Evolutionary conservation across 768 basidiomycete species (phyloP).

Genomic region (Mycena crocata): DNA sequence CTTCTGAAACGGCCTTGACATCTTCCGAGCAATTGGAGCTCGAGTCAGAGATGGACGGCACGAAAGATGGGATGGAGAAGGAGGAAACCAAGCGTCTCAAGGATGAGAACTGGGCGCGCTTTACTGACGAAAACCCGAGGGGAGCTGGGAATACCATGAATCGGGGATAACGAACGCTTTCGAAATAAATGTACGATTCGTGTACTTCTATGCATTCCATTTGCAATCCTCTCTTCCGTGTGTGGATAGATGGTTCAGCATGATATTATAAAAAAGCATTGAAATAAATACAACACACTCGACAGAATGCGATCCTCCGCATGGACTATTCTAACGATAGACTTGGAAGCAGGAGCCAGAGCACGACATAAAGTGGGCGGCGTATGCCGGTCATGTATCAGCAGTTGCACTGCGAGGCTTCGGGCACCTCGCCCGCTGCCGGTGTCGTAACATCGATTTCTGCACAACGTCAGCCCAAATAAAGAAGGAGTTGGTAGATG

Average conservation of each 20-base stretch:
- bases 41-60: constrained; percentile 89
- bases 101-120: constrained; percentile 93
- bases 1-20: constrained; percentile 74
- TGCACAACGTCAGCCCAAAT: constrained; percentile 43
- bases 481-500: constrained; percentile 26
- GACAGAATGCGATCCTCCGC: constrained; percentile 26
- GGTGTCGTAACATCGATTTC: constrained; percentile 94
- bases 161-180: constrained; percentile 66
- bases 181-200: constrained; percentile 21
- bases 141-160: constrained; percentile 99
- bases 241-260: background rate
- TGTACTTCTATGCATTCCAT: background rate
- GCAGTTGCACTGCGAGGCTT: constrained; percentile 89
- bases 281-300: constrained; percentile 30
- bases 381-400: constrained; percentile 48
- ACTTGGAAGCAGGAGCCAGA: constrained; percentile 23
- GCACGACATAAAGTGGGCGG: constrained; percentile 10
- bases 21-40: constrained; percentile 81
- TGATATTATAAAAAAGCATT: constrained; percentile 35
- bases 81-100: constrained; percentile 82
- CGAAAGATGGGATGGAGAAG: constrained; percentile 71
- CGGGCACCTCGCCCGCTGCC: constrained; percentile 75
- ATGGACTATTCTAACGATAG: constrained; percentile 27
- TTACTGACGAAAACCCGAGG: constrained; percentile 84
- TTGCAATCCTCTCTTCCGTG: background rate